Base-by-base conservation (phyloP, 2,329 filamentous ascomycete genomes). In the Hymenoscyphus scutula region DNA sequence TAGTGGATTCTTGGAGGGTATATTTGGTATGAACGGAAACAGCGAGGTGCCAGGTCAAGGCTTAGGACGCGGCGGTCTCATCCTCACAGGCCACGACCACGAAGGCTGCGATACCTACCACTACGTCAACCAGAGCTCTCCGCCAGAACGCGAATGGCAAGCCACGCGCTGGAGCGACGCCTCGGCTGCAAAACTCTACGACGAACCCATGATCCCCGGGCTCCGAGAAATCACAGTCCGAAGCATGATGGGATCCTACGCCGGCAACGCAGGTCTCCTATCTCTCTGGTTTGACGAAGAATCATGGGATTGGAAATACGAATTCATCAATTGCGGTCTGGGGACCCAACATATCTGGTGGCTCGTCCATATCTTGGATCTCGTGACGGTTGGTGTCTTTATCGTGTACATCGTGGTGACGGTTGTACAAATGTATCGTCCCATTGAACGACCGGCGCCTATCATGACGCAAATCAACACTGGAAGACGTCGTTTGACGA, bases 231-330 rank as follows among this genome's bases (percentile, higher is more conserved):
- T 98, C 67, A 99, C 95, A 0, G 90, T 99, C 1, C 87, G 93
- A 63, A 97, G 92, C 76, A 98, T 99, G 92, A 99, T 99, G 95
- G 95, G 95, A 61, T 90, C 91, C 62, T 99, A 90, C 76, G 89
- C 87, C n/a, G 95, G 95, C 23, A 95, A 97, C 74, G 92, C 92
- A 0, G 95, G 92, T 0, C 80, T 99, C 51, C 77, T 99, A 48
- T 95, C 90, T 65, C 83, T 90, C 0, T 99, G 94, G 94, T 98
- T 94, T 73, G 91, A 98, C 74, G 76, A 84, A 61, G 79, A 82
- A 2, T 76, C 77, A 1, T 88, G 85, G 80, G 85, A 90, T 74
- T 99, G 95, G 95, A 82, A 82, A 67, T 90, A 90, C 68, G 91
- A 94, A 69, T 95, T 95, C 69, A 81, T 80, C 8, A 89, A 85